phyloP scores from a whole-genome alignment of 176 grass and related monocot species.

The Carex pumila region DNA sequence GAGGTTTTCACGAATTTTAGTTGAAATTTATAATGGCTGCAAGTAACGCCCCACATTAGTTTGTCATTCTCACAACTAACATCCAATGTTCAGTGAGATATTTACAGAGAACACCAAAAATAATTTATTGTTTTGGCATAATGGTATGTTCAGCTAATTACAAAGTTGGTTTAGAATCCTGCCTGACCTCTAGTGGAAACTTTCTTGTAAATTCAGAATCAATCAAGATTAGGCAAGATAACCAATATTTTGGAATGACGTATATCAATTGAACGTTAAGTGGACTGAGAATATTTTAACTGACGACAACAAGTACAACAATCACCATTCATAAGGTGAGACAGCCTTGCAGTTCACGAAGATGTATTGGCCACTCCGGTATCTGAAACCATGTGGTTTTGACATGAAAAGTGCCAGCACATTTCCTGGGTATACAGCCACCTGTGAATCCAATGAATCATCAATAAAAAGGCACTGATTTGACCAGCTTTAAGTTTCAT shows the following conservation, averaged over 20 bases:
- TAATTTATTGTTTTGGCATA: neutral
- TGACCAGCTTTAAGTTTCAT: neutral
- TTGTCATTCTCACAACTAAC: neutral
- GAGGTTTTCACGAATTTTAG: neutral
- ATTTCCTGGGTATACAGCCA: conserved; percentile 80
- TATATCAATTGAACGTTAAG: neutral
- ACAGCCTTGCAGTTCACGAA: conserved; percentile 71
- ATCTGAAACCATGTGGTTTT: conserved; percentile 84
- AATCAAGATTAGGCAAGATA: neutral
- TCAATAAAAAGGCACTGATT: neutral
- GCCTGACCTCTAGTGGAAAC: neutral
- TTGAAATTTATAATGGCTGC: neutral
- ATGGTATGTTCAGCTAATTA: neutral
- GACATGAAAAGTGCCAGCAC: conserved; percentile 85
- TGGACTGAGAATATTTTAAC: neutral
- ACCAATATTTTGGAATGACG: neutral
- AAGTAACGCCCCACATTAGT: neutral
- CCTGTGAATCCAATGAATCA: conserved; percentile 28
- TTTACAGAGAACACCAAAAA: neutral
- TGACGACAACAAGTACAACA: neutral
- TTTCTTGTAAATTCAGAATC: neutral
- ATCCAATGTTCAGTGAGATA: neutral
- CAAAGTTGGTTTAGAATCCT: neutral
- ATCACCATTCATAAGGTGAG: conserved; percentile 89
- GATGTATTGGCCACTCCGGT: conserved; percentile 82